Evolutionary conservation across 2,329 filamentous ascomycete genomes (phyloP), one percentile per base, ranked within the genome.

Genomic region (Aspergillus quadricinctus): DNA sequence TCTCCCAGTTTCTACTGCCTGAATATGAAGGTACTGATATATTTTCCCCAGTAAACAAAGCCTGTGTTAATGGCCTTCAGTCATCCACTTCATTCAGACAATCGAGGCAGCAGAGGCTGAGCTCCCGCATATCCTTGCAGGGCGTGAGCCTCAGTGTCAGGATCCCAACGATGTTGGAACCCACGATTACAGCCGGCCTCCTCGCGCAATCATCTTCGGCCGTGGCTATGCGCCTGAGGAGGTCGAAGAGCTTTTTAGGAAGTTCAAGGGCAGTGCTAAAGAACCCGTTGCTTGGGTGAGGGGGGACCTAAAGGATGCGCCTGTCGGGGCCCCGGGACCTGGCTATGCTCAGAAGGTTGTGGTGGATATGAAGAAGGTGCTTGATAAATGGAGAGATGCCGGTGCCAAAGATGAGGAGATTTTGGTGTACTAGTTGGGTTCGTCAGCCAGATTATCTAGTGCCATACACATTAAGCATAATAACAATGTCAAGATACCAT

Each of bases 181-280:
- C 1, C 61, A 66, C 49, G 54, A 68, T 27, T 71, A 69, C 60
- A 61, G 31, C 41, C 52, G 46, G 10, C 59, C 62, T 5, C 58
- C 62, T 3, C 65, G 66, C 0, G 68, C 63, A 1, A 58, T 72
- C 9, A 60, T 70, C 21, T 66, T 71, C 29, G 69, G 69, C 3
- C 64, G 68, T 2, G 66, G 61, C 2, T 71, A 57, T 50, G 19
- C 50, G 1, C 27, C 55, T 7, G 23, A 57, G n/a, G 48, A 60
- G 49, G 55, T 61, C 19, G 54, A 61, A 52, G 50, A 52, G 41
- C 53, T 63, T 11, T 50, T 54, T 43, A 48, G 51, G 23, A 49
- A 49, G 41, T 57, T 48, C 41, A 53, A 21, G 5, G 51, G 40
- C 21, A 19, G 35, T 52, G 28, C 45, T 23, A 37, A 48, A 46